Percentiles rank a stretch among this genome's conserved stretches.
Evolutionary conservation across 345 rosid genomes (phyloP).

Genomic region (Geranium rotundifolium): DNA sequence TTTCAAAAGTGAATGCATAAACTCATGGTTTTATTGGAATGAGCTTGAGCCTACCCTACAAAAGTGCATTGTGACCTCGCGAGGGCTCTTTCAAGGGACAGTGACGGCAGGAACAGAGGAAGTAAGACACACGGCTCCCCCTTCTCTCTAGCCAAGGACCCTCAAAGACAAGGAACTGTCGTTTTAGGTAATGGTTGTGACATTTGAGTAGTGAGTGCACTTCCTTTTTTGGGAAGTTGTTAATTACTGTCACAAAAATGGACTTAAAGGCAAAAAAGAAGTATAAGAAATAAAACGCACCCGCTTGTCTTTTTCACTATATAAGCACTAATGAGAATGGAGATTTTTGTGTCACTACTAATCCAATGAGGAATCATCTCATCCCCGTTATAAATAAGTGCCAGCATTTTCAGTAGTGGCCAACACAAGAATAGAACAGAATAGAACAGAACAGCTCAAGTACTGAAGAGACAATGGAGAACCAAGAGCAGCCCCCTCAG

Average conservation of each 20-base stretch:
- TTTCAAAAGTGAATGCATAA: too few relatives aligned
- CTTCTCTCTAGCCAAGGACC: background rate
- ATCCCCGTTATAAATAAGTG: background rate
- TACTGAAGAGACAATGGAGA: constrained; percentile 23
- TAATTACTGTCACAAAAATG: too few relatives aligned
- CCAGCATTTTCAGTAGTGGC: background rate
- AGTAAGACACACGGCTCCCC: background rate
- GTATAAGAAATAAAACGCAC: too few relatives aligned
- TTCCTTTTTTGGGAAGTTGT: background rate
- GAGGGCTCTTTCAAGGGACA: background rate
- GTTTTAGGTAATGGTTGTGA: background rate
- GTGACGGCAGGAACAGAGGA: background rate
- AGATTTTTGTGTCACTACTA: too few relatives aligned
- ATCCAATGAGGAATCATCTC: background rate
- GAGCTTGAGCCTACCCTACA: background rate
- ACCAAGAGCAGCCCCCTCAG: constrained; percentile 24
- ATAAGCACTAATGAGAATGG: too few relatives aligned
- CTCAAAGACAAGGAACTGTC: background rate
- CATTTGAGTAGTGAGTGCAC: background rate
- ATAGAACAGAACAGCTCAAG: constrained; percentile 8
- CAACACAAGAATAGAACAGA: too few relatives aligned
- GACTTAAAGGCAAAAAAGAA: too few relatives aligned
- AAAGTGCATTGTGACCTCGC: background rate
- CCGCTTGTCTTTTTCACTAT: too few relatives aligned
- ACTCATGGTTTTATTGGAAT: too few relatives aligned